A percentile compares a stretch with the other conserved stretches of the same genome.
Conservation (phyloP, 345 rosid species). For the Eucalyptus erythrocorys region DNA sequence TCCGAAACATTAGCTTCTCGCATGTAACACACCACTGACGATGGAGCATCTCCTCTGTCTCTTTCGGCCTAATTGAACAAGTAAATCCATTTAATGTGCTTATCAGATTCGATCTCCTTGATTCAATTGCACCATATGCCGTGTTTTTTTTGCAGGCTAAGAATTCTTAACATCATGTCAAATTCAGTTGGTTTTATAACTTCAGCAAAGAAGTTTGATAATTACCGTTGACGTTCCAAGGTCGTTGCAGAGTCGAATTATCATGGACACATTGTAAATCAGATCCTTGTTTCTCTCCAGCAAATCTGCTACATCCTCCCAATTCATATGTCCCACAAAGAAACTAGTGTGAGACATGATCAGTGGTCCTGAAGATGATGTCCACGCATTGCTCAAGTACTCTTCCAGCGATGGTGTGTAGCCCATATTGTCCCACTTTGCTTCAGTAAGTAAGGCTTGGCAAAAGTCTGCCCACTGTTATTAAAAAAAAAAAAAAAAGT, state of each 20-base stretch:
- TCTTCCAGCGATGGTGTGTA: conserved; percentile 24
- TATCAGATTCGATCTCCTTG: neutral
- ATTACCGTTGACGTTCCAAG: conserved; percentile 27
- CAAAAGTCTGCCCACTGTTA: conserved; percentile 54
- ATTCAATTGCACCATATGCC: neutral
- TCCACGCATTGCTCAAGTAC: conserved; percentile 27
- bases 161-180: neutral
- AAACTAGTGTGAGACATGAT: conserved; percentile 15
- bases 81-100: neutral
- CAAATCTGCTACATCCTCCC: neutral
- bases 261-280: conserved; percentile 9
- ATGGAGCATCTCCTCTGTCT: conserved; percentile 45
- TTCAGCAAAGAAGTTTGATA: neutral
- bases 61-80: conserved; percentile 16
- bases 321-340: neutral
- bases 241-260: conserved; percentile 45
- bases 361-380: conserved; percentile 24
- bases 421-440: conserved; percentile 26
- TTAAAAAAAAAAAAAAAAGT: no score
- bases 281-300: conserved; percentile 8
- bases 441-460: conserved; percentile 27
- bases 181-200: neutral
- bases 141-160: no score
- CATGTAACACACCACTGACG: conserved; percentile 28
- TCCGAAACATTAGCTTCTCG: conserved; percentile 20